Conservation (phyloP, 208 protist genomes). For the Trichomonas tenax region DNA sequence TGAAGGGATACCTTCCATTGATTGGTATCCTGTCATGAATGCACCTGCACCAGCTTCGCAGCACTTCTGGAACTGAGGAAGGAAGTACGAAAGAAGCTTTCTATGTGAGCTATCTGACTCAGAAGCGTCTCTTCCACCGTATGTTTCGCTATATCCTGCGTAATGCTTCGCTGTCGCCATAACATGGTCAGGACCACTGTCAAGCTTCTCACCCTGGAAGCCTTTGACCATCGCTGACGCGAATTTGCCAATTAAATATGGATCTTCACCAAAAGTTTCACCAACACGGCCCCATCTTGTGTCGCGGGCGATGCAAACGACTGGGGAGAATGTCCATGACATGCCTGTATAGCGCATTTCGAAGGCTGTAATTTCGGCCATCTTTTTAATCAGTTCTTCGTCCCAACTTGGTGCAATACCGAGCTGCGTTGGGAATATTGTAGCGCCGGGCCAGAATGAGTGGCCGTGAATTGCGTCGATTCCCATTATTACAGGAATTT, state of each 20-base stretch:
- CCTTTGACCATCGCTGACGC: constrained; percentile 23
- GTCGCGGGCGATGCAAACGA: constrained; percentile 40
- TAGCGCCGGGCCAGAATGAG: constrained; percentile 31
- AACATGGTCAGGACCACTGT: constrained; percentile 22
- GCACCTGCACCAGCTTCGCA: constrained; percentile 17
- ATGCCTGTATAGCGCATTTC: constrained; percentile 43
- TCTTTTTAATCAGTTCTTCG: neutral
- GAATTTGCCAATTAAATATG: constrained; percentile 20
- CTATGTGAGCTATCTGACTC: constrained; percentile 30
- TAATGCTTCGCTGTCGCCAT: constrained; percentile 46
- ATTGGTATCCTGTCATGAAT: constrained; percentile 4
- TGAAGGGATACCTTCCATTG: neutral
- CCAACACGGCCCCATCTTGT: constrained; percentile 42
- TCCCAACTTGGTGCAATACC: constrained; percentile 41
- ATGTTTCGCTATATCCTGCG: constrained; percentile 39
- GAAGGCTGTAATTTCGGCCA: constrained; percentile 23
- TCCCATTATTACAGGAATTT: constrained; percentile 40
- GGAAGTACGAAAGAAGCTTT: constrained; percentile 36
- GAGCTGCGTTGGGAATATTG: constrained; percentile 46
- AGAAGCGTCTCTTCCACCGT: constrained; percentile 37
- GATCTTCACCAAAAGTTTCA: constrained; percentile 50
- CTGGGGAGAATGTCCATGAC: constrained; percentile 43
- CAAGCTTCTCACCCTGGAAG: constrained; percentile 22
- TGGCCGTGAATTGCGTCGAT: constrained; percentile 43
- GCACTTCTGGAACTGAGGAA: constrained; percentile 35